Evolutionary conservation across 345 rosid species (phyloP), one percentile per base, ranked within the genome.

Genomic region (Raphanus sativus): DNA sequence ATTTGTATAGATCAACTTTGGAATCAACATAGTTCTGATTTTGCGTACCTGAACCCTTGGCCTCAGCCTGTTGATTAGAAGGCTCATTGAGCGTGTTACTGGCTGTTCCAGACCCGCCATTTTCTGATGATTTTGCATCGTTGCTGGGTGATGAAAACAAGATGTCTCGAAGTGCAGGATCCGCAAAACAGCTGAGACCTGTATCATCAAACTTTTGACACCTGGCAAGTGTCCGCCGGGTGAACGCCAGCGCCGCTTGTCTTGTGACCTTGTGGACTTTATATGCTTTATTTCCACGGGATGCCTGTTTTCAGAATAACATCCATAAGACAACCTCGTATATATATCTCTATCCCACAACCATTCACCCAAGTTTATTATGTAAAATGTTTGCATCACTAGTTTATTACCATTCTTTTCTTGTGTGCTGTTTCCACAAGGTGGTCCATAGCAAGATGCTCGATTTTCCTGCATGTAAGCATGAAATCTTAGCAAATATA

Each of bases 31-130:
- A 71, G 50, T 79, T 66, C 16, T 50, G 68, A 60, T 56, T 42
- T 38, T 45, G 42, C 11, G 29, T 83, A 95, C 99, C 99, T 79
- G 96, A 89, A 76, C 90, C 95, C 85, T 87, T 89, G 75, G 91
- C 90, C 58, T 90, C 97, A 16, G 82, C 75, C 65, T 84, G 94
- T 73, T 84, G 87, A 83, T 88, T 88, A 63, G 85, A 84, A 70
- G 85, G 86, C 69, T 92, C 98, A 67, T 87, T 89, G 79, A 81
- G 85, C 1, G 92, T 91, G 83, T 91, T 95, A 83, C 99, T 92
- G 24, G 94, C 97, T 60, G 98, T 92, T 77, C 98, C 96, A 25
- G 99, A 95, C 80, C 98, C 99, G 50, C 94, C 92, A 83, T 91
- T 83, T 60, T 93, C 98, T 9, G 80, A 76, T 77, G 97, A 92